Base-by-base conservation (phyloP, 345 rosid genomes). In the Gossypium rotundifolium region DNA sequence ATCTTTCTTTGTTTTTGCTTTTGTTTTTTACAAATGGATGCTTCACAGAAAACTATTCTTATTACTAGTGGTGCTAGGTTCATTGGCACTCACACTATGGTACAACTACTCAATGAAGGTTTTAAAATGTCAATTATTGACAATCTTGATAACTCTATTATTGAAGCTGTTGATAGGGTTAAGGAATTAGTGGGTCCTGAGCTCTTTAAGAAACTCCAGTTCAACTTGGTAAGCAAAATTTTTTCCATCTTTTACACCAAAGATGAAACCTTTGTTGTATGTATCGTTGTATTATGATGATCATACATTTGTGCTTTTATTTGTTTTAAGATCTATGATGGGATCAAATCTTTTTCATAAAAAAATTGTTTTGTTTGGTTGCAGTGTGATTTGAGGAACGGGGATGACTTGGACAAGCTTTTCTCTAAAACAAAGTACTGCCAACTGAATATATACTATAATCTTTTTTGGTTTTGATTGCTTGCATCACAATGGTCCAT, bases 11-110 rank as follows among this genome's bases (percentile, higher is more conserved):
- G 40, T 45, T 45, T 45, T 45, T 33, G 7, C 5, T 33, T 33
- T 45, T 44, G 2, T 3, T n/a, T 9, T 2, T 25, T 64, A 38
- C 13, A 51, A 74, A 81, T 87, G 88, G 84, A 75, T 60, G 74
- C 81, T n/a, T 79, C 80, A 14, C 87, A 80, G 52, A 85, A 80
- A 78, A 81, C 73, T 23, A 85, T 95, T 76, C 90, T 95, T 68
- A 98, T 95, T 33, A 93, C 99, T 22, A 94, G 97, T 38, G 97
- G 99, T 45, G 99, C 99, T 71, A 94, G 99, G 10, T 93, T 92
- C 82, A 91, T 95, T 65, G 96, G 99, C 2, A 91, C 96, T 33
- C 96, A 95, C 81, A 88, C 97, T 23, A 91, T 85, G 52, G 89
- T 91, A 49, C 94, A 90, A 88, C 98, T 95, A 16, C 90, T 95